Evolutionary conservation across 371 early-diverging fungal genomes (phyloP).

Genomic region (Mucor piriformis): DNA sequence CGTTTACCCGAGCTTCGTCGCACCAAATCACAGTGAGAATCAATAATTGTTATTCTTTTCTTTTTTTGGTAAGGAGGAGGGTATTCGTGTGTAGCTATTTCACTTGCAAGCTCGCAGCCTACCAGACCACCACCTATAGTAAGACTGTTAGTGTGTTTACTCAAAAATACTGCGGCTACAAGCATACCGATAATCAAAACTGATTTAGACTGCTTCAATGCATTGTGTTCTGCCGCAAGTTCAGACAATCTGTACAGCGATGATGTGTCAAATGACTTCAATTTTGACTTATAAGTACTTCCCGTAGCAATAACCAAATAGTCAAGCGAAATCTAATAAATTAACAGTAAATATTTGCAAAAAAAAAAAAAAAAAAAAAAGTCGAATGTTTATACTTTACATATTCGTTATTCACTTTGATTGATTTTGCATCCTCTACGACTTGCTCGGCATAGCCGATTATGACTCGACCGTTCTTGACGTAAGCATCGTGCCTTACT

Average conservation of each 20-base stretch:
- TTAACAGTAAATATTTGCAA: neutral
- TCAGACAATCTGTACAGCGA: constrained; percentile 36
- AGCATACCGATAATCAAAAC: constrained; percentile 54
- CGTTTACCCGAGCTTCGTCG: constrained; percentile 39
- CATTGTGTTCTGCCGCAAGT: constrained; percentile 40
- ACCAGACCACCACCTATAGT: constrained; percentile 63
- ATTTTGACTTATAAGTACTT: constrained; percentile 54
- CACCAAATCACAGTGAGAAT: constrained; percentile 38
- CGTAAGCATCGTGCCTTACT: constrained; percentile 43
- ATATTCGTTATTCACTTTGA: constrained; percentile 34
- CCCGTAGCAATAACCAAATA: constrained; percentile 74
- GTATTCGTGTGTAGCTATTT: constrained; percentile 47
- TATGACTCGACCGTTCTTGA: constrained; percentile 37
- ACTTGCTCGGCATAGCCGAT: constrained; percentile 42
- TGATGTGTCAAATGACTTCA: constrained; percentile 43
- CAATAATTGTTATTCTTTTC: constrained; percentile 59
- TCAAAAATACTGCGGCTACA: too few relatives aligned
- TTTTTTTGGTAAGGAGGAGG: constrained; percentile 31
- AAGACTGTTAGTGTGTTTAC: too few relatives aligned
- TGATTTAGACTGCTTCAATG: constrained; percentile 57
- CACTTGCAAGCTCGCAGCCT: constrained; percentile 66
- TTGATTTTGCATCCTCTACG: constrained; percentile 21
- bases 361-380: neutral
- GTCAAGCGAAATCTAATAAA: constrained; percentile 49
- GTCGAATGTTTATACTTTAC: constrained; percentile 15